A percentile compares a stretch with the other conserved stretches of the same genome.
These are phyloP conservation scores for Aegilops sharonensis DNA, from an alignment of 176 grass and related monocot genomes.

Conservation along the genomic window DNA sequence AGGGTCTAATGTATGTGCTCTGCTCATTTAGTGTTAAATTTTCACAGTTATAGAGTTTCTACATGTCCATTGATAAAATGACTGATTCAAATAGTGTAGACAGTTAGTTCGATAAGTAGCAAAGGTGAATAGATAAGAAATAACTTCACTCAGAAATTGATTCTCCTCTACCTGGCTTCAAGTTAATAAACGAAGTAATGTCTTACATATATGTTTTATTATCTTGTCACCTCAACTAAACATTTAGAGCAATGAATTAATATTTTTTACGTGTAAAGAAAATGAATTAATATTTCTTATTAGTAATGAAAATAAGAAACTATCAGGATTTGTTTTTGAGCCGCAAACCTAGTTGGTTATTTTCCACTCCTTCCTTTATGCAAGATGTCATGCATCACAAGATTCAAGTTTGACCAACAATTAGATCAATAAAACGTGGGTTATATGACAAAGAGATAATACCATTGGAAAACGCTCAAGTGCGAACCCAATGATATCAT, in stretches of 20 bases:
- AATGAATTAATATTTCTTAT: not conserved
- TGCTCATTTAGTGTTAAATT: not conserved
- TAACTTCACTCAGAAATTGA: not conserved
- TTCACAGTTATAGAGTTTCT: not conserved
- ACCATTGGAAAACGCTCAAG: not conserved
- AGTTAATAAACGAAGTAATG: not conserved
- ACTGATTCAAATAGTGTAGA: not conserved
- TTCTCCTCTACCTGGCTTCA: not conserved
- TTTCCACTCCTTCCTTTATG: not conserved
- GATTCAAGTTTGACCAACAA: slow-evolving; percentile 23
- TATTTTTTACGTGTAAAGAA: not conserved
- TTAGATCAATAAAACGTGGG: not conserved
- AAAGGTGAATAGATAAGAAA: not conserved
- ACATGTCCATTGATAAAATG: not conserved
- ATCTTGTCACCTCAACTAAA: not conserved
- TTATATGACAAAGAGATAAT: slow-evolving; percentile 4
- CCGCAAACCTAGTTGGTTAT: not conserved
- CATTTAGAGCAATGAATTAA: not conserved
- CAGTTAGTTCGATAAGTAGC: not conserved
- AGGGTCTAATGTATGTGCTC: not conserved
- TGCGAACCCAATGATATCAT: not conserved
- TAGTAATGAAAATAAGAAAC: not conserved
- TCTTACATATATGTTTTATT: not conserved
- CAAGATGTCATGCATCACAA: not conserved
- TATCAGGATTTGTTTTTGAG: not conserved